Conservation (phyloP, 345 rosid species). For the Limnanthes douglasii region DNA sequence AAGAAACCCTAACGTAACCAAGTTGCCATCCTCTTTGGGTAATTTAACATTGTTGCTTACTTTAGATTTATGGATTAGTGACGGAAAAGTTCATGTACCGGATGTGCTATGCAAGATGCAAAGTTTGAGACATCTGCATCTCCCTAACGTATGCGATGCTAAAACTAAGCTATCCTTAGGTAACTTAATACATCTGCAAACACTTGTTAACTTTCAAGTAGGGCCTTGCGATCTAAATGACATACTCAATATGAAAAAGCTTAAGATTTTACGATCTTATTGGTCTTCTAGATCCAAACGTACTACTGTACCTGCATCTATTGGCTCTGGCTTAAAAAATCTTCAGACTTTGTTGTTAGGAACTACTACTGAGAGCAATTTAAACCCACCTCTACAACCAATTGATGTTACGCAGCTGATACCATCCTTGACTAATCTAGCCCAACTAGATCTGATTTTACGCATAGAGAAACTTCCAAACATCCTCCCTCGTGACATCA, state of each 20-base stretch:
- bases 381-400: neutral
- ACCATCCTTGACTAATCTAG: slow-evolving; percentile 4
- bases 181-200: slow-evolving; percentile 7
- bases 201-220: neutral
- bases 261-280: neutral
- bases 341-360: slow-evolving; percentile 8
- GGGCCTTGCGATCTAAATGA: neutral
- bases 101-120: slow-evolving; percentile 4
- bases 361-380: slow-evolving; percentile 5
- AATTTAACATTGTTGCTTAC: slow-evolving; percentile 3
- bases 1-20: neutral
- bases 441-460: slow-evolving; percentile 11
- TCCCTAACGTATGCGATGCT: neutral
- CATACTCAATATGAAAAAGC: neutral
- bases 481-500: slow-evolving; percentile 15
- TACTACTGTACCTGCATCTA: neutral
- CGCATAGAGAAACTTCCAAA: slow-evolving; percentile 8
- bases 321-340: slow-evolving; percentile 4
- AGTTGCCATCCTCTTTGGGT: slow-evolving; percentile 6
- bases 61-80: slow-evolving; percentile 3
- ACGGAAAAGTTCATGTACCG: slow-evolving; percentile 6
- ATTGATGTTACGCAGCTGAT: slow-evolving; percentile 9
- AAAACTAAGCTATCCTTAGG: neutral
- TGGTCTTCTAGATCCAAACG: slow-evolving; percentile 6
- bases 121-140: neutral